Evolutionary conservation across 495 filamentous ascomycete species (phyloP), one percentile per base, ranked within the genome.

Genomic region (Penicillium desertorum): DNA sequence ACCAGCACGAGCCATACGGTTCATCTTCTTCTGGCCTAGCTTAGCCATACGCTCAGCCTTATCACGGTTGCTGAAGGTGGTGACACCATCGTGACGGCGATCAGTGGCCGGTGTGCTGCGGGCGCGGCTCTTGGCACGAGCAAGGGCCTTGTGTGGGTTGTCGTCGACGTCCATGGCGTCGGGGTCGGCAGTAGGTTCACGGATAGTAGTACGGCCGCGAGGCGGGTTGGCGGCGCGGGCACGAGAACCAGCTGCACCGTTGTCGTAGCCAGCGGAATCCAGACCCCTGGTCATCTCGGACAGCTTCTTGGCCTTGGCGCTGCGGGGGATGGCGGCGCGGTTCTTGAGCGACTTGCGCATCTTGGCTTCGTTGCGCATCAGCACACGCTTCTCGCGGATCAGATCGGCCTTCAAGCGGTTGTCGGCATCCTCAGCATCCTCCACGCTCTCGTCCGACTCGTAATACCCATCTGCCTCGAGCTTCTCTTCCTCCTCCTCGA

Each of bases 311-410:
- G 85, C 71, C 53, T 82, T 81, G 58, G 86, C 87, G 46, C 79
- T 79, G 58, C 94, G 85, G 8, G 94, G 94, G 47, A 98, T 94
- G 41, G 88, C 78, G 22, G 95, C 92, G 55, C 91, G 84, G 78
- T 98, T 98, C 85, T 98, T 98, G 68, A 97, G 84, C 27, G 85
- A 88, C 80, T 96, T 96, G 70, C 88, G 86, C 82, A 94, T 90
- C 73, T 88, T 87, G 55, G 90, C 88, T 61, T 95, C 94, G 75
- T 96, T 96, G 58, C 88, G 83, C 75, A 98, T 92, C 32, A 96
- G 76, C 17, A 83, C 75, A 37, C 88, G 85, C 81, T 98, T 96
- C 79, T 96, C 91, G 29, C 91, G 88, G 74, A 98, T 98, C 57
- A 95, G 79, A 45, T 96, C 90, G 9, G 94, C 94, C 80, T 98